A percentile compares a stretch with the other conserved stretches of the same genome.
Conservation (phyloP, 495 filamentous ascomycete species). For the Lasiosphaeria miniovina region DNA sequence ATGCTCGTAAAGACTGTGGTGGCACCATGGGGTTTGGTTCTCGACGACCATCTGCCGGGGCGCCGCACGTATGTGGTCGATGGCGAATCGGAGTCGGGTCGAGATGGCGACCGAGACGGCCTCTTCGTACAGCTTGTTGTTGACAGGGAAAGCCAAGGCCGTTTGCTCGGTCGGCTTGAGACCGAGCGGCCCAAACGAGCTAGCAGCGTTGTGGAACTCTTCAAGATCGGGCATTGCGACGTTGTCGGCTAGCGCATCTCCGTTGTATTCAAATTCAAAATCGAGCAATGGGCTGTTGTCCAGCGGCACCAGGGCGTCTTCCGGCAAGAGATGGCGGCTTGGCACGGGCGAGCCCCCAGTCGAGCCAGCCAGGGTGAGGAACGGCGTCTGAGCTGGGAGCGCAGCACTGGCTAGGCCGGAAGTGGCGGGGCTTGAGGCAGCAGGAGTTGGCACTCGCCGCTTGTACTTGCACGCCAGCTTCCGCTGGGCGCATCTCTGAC, state of each 20-base stretch:
- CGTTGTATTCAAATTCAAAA: too few relatives aligned
- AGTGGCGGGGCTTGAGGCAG: background rate
- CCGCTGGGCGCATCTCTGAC: slow-evolving; percentile 45
- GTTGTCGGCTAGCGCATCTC: too few relatives aligned
- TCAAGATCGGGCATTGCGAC: too few relatives aligned
- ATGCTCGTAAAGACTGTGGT: slow-evolving; percentile 44
- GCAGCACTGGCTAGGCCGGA: too few relatives aligned
- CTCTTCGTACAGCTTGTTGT: background rate
- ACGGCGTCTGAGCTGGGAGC: too few relatives aligned
- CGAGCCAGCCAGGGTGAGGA: too few relatives aligned
- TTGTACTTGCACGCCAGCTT: slow-evolving; percentile 46
- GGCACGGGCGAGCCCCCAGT: too few relatives aligned
- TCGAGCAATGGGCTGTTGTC: too few relatives aligned
- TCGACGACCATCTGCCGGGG: slow-evolving; percentile 47
- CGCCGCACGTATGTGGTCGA: slow-evolving; percentile 39
- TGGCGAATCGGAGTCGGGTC: slow-evolving; percentile 42
- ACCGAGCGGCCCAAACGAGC: too few relatives aligned
- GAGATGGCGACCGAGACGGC: slow-evolving; percentile 20
- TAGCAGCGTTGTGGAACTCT: too few relatives aligned
- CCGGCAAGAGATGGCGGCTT: too few relatives aligned
- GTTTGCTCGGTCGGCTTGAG: background rate
- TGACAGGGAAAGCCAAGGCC: background rate
- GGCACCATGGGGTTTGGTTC: slow-evolving; percentile 49
- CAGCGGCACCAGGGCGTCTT: too few relatives aligned
- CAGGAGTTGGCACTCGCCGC: slow-evolving; percentile 5